Conservation (phyloP, 371 early-diverging fungal species). For the Lichtheimia ornata region DNA sequence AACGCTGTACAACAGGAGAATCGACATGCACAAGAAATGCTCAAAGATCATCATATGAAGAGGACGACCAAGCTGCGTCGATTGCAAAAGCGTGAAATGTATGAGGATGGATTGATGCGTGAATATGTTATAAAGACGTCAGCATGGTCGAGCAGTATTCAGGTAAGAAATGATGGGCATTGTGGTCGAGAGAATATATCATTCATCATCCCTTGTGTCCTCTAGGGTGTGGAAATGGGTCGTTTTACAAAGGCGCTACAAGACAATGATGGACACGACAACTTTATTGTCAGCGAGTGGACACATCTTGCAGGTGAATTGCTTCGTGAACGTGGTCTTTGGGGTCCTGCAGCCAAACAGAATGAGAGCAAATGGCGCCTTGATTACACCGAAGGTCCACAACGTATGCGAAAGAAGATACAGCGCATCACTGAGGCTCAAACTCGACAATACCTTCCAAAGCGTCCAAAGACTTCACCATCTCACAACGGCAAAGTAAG, state of each 20-base stretch:
- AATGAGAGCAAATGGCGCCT: slow-evolving; percentile 61
- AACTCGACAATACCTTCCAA: slow-evolving; percentile 50
- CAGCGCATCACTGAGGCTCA: slow-evolving; percentile 27
- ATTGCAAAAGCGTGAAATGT: slow-evolving; percentile 45
- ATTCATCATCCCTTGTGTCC: not conserved
- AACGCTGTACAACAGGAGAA: slow-evolving; percentile 52
- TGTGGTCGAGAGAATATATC: not conserved
- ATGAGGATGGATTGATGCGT: slow-evolving; percentile 54
- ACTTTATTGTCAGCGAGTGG: slow-evolving; percentile 72
- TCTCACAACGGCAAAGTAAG: slow-evolving; percentile 3
- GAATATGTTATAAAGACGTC: slow-evolving; percentile 59
- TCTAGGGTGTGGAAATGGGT: slow-evolving; percentile 54
- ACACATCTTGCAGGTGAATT: slow-evolving; percentile 52
- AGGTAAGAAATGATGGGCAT: slow-evolving; percentile 22
- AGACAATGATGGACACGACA: slow-evolving; percentile 64
- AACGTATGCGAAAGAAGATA: slow-evolving; percentile 63
- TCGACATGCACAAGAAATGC: slow-evolving; percentile 56
- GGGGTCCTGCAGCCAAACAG: slow-evolving; percentile 49
- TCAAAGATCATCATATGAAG: slow-evolving; percentile 46
- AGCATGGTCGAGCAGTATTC: slow-evolving; percentile 62
- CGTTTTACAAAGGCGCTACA: slow-evolving; percentile 63
- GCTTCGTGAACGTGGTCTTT: slow-evolving; percentile 64
- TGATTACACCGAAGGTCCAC: slow-evolving; percentile 73
- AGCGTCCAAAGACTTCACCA: slow-evolving; percentile 29
- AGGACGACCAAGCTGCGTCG: slow-evolving; percentile 61